These are phyloP conservation scores for Endoconidiophora laricicola DNA, from an alignment of 2,329 filamentous ascomycete genomes.

Conservation along the genomic window DNA sequence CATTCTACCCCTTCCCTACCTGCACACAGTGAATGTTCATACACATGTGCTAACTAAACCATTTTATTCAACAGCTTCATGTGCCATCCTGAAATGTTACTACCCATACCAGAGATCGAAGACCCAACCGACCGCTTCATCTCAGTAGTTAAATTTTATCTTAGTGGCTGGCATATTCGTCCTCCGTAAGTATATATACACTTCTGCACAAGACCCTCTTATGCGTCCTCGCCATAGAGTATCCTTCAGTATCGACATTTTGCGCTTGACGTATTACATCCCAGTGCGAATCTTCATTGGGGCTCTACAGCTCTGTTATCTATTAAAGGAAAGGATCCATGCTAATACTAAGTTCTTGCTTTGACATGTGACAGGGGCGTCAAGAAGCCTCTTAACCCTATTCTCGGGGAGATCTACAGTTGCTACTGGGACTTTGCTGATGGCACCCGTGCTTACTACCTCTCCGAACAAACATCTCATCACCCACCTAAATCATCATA, in stretches of 20 bases:
- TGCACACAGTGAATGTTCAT: background rate
- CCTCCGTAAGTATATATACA: conserved; percentile 52
- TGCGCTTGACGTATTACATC: conserved; percentile 14
- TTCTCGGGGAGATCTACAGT: conserved; percentile 85
- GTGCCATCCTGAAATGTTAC: conserved; percentile 92
- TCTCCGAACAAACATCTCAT: conserved; percentile 93
- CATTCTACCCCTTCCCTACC: background rate
- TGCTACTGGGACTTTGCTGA: conserved; percentile 91
- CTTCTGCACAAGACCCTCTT: conserved; percentile 10
- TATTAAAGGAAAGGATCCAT: no score
- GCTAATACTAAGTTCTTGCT: background rate
- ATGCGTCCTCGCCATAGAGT: background rate
- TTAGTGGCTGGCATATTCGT: conserved; percentile 97
- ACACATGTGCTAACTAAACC: background rate
- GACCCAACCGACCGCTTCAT: conserved; percentile 83
- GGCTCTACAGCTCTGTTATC: no score
- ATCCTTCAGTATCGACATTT: background rate
- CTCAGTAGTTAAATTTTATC: conserved; percentile 91
- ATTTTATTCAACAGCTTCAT: conserved; percentile 58
- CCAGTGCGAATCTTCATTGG: no score
- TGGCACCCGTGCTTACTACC: conserved; percentile 78
- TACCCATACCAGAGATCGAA: conserved; percentile 73
- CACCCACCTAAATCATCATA: conserved; percentile 98
- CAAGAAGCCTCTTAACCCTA: conserved; percentile 94
- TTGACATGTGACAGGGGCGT: conserved; percentile 49